Percentiles rank a stretch among this genome's conserved stretches.
These are phyloP conservation scores for Arachis stenosperma DNA, from an alignment of 306 rosid genomes.

Conservation along the genomic window DNA sequence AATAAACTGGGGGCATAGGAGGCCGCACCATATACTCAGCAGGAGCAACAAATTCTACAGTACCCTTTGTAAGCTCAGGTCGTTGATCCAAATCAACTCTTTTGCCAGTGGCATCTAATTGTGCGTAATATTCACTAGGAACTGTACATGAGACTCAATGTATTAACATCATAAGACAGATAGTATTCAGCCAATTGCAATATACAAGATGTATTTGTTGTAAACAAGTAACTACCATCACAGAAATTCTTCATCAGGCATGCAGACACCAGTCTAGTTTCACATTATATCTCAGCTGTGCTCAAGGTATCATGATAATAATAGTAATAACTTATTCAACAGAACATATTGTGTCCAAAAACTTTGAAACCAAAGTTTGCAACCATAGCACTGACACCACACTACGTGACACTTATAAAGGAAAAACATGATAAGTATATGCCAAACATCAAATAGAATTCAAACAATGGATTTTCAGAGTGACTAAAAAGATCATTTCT, in stretches of 20 bases:
- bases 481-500: background rate
- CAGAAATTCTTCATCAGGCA: conserved; percentile 13
- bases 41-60: conserved; percentile 98
- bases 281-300: conserved; percentile 6
- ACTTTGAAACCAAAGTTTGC: conserved; percentile 33
- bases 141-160: conserved; percentile 55
- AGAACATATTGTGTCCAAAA: conserved; percentile 9
- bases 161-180: conserved; percentile 30
- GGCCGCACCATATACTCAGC: conserved; percentile 99
- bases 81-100: conserved; percentile 92
- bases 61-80: conserved; percentile 86
- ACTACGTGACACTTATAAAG: conserved; percentile 10
- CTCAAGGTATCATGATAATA: conserved; percentile 25
- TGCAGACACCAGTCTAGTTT: conserved; percentile 16
- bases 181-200: conserved; percentile 18
- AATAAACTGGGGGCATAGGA: conserved; percentile 98
- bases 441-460: conserved; percentile 11
- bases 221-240: conserved; percentile 27
- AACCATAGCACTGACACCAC: conserved; percentile 1
- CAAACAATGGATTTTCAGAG: conserved; percentile 26
- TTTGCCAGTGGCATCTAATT: conserved; percentile 89
- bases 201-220: conserved; percentile 11
- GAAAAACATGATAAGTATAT: conserved; percentile 30
- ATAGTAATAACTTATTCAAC: background rate
- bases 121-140: conserved; percentile 90